Base-by-base conservation (phyloP, 257 asterid species). In the Linderniella brevidens region DNA sequence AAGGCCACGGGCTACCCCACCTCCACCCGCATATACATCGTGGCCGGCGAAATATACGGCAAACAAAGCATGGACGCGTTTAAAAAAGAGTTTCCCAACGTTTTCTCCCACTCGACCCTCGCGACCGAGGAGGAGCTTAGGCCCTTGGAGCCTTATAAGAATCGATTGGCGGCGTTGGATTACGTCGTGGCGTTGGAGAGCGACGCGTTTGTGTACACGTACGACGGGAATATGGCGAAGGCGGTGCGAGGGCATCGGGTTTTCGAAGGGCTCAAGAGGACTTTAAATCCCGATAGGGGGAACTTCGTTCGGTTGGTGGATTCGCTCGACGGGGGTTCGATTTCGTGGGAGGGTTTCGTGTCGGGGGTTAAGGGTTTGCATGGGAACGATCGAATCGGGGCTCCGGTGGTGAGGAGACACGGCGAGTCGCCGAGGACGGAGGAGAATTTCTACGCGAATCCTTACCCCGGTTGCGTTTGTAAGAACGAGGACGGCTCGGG, bases 141-240 rank as follows among this genome's bases (percentile, higher is more conserved):
- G 41, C 79, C 83, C 1, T 68, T 85, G 17, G 66, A 52, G 48
- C 55, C 48, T 0, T 85, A 75, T 46, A 96, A 81, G 67, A 90
- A 90, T 59, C 99, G 99, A 9, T 86, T 90, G 3, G 99, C 99
- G 16, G 94, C 96, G 8, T 62, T 90, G 25, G 99, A 90, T 61
- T 74, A 90, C 62, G 65, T 81, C 19, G 64, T 85, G 11, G 99
- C 99, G 29, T 74, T 85, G 18, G 92, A 82, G 19, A 90, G 99
- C 11, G 96, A 90, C 38, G 88, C 67, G 19, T 90, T 90, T 32
- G 76, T 78, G 11, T 90, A 90, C 50, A 82, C 99, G 3, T 85
- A 90, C 1, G 99, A 90, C 35, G 99, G 99, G 19, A 90, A 90
- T 48, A 90, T 90, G 99, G 99, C 99, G 0, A 90, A 90, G 75